Conservation (phyloP, 495 filamentous ascomycete genomes). For the Aspergillus bertholletiae region DNA sequence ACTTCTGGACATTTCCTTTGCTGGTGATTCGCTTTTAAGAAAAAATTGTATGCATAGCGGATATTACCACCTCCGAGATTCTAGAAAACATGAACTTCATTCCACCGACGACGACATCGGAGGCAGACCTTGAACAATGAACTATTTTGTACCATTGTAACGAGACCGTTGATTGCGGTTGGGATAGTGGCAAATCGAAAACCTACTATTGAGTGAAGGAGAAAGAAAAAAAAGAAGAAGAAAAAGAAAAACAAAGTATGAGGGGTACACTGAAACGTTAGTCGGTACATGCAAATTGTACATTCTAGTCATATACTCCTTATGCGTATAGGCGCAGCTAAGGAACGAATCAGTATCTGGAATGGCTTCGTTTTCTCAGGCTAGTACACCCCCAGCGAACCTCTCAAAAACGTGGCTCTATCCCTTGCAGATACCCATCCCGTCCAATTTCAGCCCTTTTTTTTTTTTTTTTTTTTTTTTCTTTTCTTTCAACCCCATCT, state of each 20-base stretch:
- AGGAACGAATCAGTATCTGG: not conserved
- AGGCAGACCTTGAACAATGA: not conserved
- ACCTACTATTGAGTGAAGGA: too few species aligned
- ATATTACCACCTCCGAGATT: not conserved
- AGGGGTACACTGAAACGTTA: not conserved
- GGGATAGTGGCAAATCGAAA: too few species aligned
- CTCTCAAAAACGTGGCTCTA: constrained; percentile 13
- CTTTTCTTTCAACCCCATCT: not conserved
- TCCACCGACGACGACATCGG: not conserved
- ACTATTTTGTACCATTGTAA: too few species aligned
- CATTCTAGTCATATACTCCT: not conserved
- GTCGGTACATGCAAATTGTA: not conserved
- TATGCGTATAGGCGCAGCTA: not conserved
- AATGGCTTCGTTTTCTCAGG: not conserved
- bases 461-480: not conserved
- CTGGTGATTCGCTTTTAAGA: not conserved
- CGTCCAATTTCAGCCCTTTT: too few species aligned
- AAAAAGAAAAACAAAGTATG: not conserved
- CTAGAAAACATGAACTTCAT: not conserved
- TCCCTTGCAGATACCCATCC: constrained; percentile 10
- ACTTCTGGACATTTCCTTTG: not conserved
- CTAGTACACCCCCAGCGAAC: not conserved
- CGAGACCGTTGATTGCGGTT: too few species aligned
- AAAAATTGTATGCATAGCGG: too few species aligned
- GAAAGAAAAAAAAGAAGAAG: too few species aligned